Conservation (phyloP, 2,329 filamentous ascomycete genomes). For the Talaromyces verruculosus region DNA sequence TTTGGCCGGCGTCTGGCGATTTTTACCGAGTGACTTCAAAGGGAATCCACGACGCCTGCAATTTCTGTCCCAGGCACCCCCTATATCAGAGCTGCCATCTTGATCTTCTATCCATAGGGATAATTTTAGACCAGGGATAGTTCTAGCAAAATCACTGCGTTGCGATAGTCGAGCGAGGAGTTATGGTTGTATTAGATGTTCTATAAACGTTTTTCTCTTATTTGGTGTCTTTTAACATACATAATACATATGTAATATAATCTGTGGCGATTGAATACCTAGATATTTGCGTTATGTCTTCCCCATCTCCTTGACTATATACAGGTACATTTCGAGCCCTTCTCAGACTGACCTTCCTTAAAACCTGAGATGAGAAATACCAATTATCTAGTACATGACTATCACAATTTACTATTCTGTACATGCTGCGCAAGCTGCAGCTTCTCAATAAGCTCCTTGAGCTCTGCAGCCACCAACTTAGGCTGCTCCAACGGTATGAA, state of each 20-base stretch:
- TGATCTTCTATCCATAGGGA: background rate
- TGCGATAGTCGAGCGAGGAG: background rate
- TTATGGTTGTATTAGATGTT: background rate
- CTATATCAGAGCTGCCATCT: background rate
- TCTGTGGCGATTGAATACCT: background rate
- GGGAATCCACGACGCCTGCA: slow-evolving; percentile 2
- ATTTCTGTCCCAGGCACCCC: background rate
- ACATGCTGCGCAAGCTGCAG: background rate
- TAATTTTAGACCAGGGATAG: background rate
- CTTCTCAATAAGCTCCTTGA: background rate
- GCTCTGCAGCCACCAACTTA: background rate
- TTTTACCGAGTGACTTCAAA: slow-evolving; percentile 1
- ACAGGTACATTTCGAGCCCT: background rate
- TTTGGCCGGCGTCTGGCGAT: background rate
- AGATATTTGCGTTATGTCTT: background rate
- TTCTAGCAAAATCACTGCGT: background rate
- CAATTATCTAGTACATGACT: background rate
- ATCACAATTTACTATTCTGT: background rate
- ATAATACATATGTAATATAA: background rate
- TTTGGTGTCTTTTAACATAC: background rate
- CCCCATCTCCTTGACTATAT: background rate
- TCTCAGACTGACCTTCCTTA: background rate
- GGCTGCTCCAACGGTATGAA: background rate
- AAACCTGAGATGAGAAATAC: background rate
- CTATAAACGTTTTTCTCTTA: background rate